Conservation (phyloP, 768 basidiomycete species). For the Bullera alba region DNA sequence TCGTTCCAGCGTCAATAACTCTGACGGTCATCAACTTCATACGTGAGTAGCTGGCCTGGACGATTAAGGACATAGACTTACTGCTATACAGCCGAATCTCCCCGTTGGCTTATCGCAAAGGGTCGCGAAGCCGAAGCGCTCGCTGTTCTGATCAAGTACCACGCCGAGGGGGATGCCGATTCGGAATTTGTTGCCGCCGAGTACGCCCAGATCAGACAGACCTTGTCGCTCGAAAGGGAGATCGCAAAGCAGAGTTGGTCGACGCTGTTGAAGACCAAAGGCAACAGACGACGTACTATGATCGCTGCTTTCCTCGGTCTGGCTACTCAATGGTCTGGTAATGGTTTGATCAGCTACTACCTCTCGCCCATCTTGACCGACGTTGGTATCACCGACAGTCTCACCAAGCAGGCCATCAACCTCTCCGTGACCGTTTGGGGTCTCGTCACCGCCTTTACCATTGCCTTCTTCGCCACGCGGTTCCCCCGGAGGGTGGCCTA, state of each 20-base stretch:
- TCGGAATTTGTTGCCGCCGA: too few species aligned
- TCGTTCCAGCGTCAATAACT: too few species aligned
- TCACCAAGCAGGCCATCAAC: slow-evolving; percentile 66
- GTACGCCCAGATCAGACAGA: too few species aligned
- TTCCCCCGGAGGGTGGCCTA: slow-evolving; percentile 63
- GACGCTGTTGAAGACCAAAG: slow-evolving; percentile 17
- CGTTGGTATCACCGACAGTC: slow-evolving; percentile 43
- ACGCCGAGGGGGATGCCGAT: too few species aligned
- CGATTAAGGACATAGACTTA: not conserved
- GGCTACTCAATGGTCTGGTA: slow-evolving; percentile 17
- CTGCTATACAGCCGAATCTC: too few species aligned
- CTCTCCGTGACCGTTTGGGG: slow-evolving; percentile 66
- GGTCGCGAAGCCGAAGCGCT: too few species aligned
- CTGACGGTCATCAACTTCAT: slow-evolving; percentile 6
- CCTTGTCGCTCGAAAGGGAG: slow-evolving; percentile 4
- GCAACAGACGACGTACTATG: slow-evolving; percentile 20
- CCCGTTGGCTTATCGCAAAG: too few species aligned
- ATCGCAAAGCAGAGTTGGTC: not conserved
- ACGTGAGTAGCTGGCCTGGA: slow-evolving; percentile 38
- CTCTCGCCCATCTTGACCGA: slow-evolving; percentile 60
- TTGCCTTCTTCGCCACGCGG: slow-evolving; percentile 60
- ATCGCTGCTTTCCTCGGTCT: slow-evolving; percentile 19
- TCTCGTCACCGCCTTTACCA: slow-evolving; percentile 53
- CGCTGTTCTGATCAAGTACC: too few species aligned
- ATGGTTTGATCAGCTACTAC: slow-evolving; percentile 52